Percentiles rank a stretch among this genome's conserved stretches.
Conservation (phyloP, 345 rosid genomes). For the Brassica rapa region DNA sequence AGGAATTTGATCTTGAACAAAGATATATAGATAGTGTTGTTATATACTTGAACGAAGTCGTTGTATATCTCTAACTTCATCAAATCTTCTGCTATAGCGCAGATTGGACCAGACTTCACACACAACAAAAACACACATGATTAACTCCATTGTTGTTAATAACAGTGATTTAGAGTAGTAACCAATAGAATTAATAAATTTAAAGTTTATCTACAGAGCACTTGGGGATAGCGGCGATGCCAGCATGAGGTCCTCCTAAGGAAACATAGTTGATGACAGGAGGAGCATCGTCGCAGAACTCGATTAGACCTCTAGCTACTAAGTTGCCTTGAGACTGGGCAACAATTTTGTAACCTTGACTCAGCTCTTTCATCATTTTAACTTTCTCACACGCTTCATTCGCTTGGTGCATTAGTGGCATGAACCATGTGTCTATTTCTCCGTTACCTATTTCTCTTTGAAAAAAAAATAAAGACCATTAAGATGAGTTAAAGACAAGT, state of each 20-base stretch:
- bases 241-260: slow-evolving; percentile 94
- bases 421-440: slow-evolving; percentile 80
- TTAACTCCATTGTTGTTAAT: neutral
- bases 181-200: neutral
- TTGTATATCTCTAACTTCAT: slow-evolving; percentile 31
- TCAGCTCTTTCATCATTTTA: slow-evolving; percentile 69
- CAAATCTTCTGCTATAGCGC: slow-evolving; percentile 23
- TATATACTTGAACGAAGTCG: slow-evolving; percentile 37
- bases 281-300: slow-evolving; percentile 81
- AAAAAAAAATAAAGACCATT: neutral
- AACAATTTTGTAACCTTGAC: slow-evolving; percentile 76
- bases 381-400: slow-evolving; percentile 46
- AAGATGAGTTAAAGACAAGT: neutral
- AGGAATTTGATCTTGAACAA: neutral
- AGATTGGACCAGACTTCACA: slow-evolving; percentile 28
- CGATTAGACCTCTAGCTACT: slow-evolving; percentile 77
- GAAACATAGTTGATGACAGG: slow-evolving; percentile 75
- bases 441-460: neutral
- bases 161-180: neutral
- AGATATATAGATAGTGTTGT: neutral
- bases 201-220: slow-evolving; percentile 58
- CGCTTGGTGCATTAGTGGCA: slow-evolving; percentile 60
- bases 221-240: slow-evolving; percentile 80
- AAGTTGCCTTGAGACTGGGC: slow-evolving; percentile 91
- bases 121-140: neutral